Evolutionary conservation across 768 basidiomycete species (phyloP), one percentile per base, ranked within the genome.

Genomic region (Collybiopsis luxurians): DNA sequence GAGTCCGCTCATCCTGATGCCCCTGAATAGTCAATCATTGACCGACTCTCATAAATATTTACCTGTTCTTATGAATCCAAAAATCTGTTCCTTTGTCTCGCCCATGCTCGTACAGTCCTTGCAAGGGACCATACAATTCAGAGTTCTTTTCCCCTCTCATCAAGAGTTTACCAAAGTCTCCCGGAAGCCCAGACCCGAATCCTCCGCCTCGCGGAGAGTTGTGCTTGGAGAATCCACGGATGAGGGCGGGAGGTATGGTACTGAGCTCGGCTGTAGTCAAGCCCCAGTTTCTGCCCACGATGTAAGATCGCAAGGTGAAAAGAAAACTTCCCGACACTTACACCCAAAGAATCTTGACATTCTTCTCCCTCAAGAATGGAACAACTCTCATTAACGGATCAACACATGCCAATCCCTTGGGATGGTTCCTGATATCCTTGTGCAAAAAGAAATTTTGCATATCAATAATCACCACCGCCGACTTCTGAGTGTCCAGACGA

Each of bases 391-490:
- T 67, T 42, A 86, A 67, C 2, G 82, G 82, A 54, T 81, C 73
- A 19, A 87, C 80, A 59, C 86, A 86, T 43, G 71, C 72, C 47
- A 87, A 67, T 1, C 85, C 86, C 12, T 75, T 77, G 1, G 80
- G 72, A 64, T 86, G 84, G 31, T 70, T 69, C 50, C 80, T 68
- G 43, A 89, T 61, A 53, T 83, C 80, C 7, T 83, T 82, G 63
- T 88, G 84, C 30, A 88, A 73, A 67, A 88, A 86, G 67, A 78
- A 87, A 70, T 87, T 89, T 66, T 88, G 87, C 87, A 89, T 88
- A 63, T 87, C 87, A 50, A 87, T 77, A 19, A 88, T 74, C n/a
- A 87, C 79, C 53, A 82, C 67, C 10, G 85, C 86, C 17, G 76
- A 80, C 47, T 73, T 68, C 28, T 75, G 69, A 31, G 73, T 76